A percentile compares a stretch with the other conserved stretches of the same genome.
Evolutionary conservation across 139 green algal genomes (phyloP).

Genomic region (Mesostigma viride): DNA sequence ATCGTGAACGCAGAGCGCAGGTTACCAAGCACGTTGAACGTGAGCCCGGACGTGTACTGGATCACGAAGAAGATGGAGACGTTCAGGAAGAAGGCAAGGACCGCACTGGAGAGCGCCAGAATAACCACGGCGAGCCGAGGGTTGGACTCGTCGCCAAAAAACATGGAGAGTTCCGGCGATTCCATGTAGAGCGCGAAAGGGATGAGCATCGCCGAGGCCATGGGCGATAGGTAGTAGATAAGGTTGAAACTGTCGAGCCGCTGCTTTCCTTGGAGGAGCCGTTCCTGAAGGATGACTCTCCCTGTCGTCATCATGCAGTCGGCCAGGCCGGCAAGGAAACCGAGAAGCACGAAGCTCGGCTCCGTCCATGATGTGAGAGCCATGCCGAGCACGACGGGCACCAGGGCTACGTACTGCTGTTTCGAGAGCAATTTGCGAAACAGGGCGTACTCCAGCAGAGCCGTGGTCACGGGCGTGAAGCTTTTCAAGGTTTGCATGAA

Average conservation of each 20-base stretch:
- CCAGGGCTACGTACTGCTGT: constrained; percentile 16
- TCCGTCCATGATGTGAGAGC: constrained; percentile 14
- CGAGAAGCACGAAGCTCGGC: constrained; percentile 8
- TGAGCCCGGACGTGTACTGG: constrained; percentile 22
- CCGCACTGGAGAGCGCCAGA: constrained; percentile 7
- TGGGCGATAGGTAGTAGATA: constrained; percentile 21
- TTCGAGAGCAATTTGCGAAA: too few relatives aligned
- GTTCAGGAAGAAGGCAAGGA: constrained; percentile 23
- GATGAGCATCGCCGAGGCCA: constrained; percentile 1
- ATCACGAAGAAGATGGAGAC: constrained; percentile 28
- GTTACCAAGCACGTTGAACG: constrained; percentile 28
- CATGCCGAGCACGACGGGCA: constrained; percentile 16
- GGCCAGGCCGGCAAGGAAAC: constrained; percentile 21
- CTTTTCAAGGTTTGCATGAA: constrained; percentile 80
- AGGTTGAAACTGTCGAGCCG: constrained; percentile 23
- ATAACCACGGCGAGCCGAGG: not conserved
- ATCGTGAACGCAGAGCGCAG: constrained; percentile 25
- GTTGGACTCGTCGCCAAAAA: not conserved
- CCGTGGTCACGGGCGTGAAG: constrained; percentile 23
- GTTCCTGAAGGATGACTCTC: constrained; percentile 21
- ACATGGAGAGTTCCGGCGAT: not conserved
- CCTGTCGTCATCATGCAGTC: constrained; percentile 16
- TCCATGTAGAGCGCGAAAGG: constrained; percentile 11
- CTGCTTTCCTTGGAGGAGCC: constrained; percentile 16
- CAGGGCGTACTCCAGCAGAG: too few relatives aligned